Conservation (phyloP, 2,329 filamentous ascomycete species). For the Cytospora chrysosperma region DNA sequence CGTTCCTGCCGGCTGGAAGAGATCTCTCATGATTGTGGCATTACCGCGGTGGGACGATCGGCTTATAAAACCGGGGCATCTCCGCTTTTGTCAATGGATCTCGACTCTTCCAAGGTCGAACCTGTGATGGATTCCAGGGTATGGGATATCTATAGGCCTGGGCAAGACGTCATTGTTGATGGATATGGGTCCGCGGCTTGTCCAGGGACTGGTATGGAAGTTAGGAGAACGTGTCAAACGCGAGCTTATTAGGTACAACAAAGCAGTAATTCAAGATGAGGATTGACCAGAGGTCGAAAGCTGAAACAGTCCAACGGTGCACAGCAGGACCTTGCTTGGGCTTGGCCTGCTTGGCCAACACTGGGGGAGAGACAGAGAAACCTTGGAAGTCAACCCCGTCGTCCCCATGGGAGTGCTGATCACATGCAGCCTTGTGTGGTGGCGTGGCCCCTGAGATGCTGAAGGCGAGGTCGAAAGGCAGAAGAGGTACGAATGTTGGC, state of each 20-base stretch:
- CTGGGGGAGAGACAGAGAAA: no score
- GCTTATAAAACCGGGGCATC: conserved; percentile 1
- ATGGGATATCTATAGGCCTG: background rate
- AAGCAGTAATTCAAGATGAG: background rate
- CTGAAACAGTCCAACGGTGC: background rate
- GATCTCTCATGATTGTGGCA: background rate
- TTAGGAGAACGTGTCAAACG: background rate
- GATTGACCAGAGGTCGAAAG: background rate
- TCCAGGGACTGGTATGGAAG: background rate
- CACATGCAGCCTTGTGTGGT: background rate
- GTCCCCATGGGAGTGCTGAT: background rate
- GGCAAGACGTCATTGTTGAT: conserved; percentile 18
- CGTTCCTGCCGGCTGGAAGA: background rate
- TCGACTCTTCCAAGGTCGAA: conserved; percentile 6
- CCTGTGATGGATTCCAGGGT: background rate
- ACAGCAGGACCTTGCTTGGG: background rate
- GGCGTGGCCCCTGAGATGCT: background rate
- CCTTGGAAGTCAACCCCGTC: no score
- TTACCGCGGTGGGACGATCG: background rate
- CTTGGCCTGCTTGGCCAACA: background rate
- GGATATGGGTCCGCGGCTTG: background rate
- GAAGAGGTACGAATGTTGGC: background rate
- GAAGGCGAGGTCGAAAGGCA: background rate
- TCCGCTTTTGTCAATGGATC: background rate
- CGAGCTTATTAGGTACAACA: background rate